Percentiles rank a stretch among this genome's conserved stretches.
Evolutionary conservation across 805 yeast genomes (phyloP).

Genomic region (Wickerhamomyces strasburgensis): DNA sequence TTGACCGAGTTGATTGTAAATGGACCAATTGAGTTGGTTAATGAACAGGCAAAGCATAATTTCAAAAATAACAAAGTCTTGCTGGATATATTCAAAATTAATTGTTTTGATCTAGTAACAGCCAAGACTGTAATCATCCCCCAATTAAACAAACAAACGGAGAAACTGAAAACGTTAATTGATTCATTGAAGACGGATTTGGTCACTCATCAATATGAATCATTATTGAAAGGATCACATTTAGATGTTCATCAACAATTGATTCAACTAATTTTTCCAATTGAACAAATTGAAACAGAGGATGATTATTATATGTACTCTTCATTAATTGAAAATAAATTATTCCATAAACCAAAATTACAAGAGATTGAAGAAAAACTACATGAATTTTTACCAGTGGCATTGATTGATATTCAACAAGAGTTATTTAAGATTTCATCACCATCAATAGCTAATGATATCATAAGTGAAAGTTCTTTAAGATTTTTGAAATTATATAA

Average conservation of each 20-base stretch:
- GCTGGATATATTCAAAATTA: slow-evolving; percentile 42
- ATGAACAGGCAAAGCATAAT: slow-evolving; percentile 25
- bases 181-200: slow-evolving; percentile 34
- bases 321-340: slow-evolving; percentile 58
- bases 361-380: slow-evolving; percentile 39
- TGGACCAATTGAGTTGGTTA: slow-evolving; percentile 28
- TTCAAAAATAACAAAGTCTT: slow-evolving; percentile 16
- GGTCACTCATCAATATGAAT: slow-evolving; percentile 40
- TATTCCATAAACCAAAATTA: slow-evolving; percentile 43
- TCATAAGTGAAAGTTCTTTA: slow-evolving; percentile 45
- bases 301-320: slow-evolving; percentile 59
- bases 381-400: slow-evolving; percentile 51
- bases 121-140: slow-evolving; percentile 46
- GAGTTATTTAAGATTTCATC: slow-evolving; percentile 56
- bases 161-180: slow-evolving; percentile 30
- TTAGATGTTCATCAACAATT: slow-evolving; percentile 57
- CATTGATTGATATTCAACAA: slow-evolving; percentile 55
- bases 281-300: slow-evolving; percentile 44
- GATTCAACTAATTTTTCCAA: slow-evolving; percentile 67
- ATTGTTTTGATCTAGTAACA: slow-evolving; percentile 54
- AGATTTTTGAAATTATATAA: slow-evolving; percentile 40
- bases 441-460: slow-evolving; percentile 54
- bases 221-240: slow-evolving; percentile 47
- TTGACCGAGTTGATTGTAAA: slow-evolving; percentile 41
- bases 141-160: slow-evolving; percentile 33